phyloP scores from a whole-genome alignment of 106 monocot species.

The Allium cepa region DNA sequence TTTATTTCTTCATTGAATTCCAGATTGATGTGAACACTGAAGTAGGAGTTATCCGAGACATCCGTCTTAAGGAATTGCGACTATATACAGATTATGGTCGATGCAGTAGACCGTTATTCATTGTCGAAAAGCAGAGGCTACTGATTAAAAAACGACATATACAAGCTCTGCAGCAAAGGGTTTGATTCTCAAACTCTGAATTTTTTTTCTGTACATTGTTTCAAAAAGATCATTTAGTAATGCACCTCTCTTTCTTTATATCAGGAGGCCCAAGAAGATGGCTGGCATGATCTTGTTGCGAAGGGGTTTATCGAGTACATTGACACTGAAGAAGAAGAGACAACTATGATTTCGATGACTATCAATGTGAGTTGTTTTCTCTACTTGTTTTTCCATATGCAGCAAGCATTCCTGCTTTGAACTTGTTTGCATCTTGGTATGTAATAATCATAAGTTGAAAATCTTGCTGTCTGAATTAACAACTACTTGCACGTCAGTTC shows the following conservation, averaged over 20 bases:
- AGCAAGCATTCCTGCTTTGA: neutral
- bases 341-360: constrained; percentile 99
- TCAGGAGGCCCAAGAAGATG: constrained; percentile 87
- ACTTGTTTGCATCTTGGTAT: no score
- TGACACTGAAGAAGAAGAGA: constrained; percentile 97
- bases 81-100: constrained; percentile 94
- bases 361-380: constrained; percentile 65
- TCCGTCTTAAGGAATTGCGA: constrained; percentile 82
- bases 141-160: constrained; percentile 91
- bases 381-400: neutral
- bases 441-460: no score
- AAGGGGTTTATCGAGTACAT: constrained; percentile 96
- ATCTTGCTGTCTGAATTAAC: no score
- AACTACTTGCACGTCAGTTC: no score
- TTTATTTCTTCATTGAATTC: neutral
- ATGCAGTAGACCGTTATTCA: constrained; percentile 94
- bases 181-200: constrained; percentile 11
- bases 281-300: constrained; percentile 94
- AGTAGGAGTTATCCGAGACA: constrained; percentile 89
- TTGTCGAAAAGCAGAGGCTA: constrained; percentile 90
- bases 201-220: neutral
- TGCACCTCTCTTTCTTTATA: neutral
- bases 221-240: neutral
- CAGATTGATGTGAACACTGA: constrained; percentile 96
- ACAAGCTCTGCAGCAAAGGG: constrained; percentile 78